Evolutionary conservation across 2,329 filamentous ascomycete genomes (phyloP).

Genomic region (Colletotrichum noveboracense): DNA sequence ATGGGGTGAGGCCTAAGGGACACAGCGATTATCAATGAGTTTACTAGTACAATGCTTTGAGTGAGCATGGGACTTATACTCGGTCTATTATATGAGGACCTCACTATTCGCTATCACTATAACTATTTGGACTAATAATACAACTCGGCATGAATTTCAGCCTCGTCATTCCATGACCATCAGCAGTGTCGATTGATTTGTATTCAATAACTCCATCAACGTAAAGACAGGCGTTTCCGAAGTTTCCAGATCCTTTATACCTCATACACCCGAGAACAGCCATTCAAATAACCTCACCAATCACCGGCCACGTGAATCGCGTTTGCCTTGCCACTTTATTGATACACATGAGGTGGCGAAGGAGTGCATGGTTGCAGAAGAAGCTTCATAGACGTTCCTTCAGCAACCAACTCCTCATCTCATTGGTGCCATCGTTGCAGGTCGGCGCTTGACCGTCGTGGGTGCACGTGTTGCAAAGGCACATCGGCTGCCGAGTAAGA

Average conservation of each 20-base stretch:
- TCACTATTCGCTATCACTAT: background rate
- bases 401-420: background rate
- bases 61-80: background rate
- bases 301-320: background rate
- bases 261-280: background rate
- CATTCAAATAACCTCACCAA: background rate
- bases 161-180: background rate
- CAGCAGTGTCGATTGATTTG: background rate
- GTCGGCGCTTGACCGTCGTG: fast-evolving
- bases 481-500: background rate
- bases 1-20: background rate
- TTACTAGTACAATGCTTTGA: background rate
- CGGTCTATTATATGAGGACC: background rate
- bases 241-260: background rate
- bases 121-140: background rate
- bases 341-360: background rate
- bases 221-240: background rate
- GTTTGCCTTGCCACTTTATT: background rate
- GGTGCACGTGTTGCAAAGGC: background rate
- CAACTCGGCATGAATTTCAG: background rate
- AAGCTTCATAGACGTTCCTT: background rate
- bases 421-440: background rate
- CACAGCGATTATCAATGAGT: constrained; percentile 18
- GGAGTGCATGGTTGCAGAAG: background rate
- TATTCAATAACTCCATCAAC: background rate